Conservation (phyloP, 164 flowering plant genomes). For the Aristolochia fimbriata region DNA sequence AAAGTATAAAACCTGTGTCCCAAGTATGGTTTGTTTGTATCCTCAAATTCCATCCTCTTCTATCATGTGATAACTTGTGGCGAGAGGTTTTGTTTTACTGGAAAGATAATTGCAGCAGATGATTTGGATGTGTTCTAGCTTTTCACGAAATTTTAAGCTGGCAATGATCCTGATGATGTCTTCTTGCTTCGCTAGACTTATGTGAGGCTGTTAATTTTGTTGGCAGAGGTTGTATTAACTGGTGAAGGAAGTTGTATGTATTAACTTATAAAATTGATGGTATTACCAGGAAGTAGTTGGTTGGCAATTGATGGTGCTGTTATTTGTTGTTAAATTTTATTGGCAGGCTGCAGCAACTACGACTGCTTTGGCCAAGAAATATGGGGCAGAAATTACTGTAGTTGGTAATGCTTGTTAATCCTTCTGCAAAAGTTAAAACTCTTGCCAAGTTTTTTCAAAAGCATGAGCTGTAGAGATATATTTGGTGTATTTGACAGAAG, state of each 20-base stretch:
- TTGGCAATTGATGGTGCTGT: neutral
- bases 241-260: neutral
- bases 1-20: no score
- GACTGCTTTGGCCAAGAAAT: constrained; percentile 86
- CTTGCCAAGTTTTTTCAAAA: neutral
- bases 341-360: constrained; percentile 76
- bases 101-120: no score
- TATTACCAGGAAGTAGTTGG: neutral
- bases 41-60: no score
- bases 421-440: neutral
- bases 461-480: constrained; percentile 10
- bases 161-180: no score
- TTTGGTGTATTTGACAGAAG: constrained; percentile 9
- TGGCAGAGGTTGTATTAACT: neutral
- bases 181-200: no score
- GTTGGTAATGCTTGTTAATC: constrained; percentile 45
- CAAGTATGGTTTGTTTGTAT: no score
- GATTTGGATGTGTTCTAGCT: no score
- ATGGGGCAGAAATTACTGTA: constrained; percentile 94
- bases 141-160: no score
- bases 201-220: neutral
- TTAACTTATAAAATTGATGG: neutral
- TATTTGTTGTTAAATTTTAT: constrained; percentile 1
- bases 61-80: no score
- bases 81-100: no score